Base-by-base conservation (phyloP, 352 stramenopile genomes). In the Pythium utonaiense region DNA sequence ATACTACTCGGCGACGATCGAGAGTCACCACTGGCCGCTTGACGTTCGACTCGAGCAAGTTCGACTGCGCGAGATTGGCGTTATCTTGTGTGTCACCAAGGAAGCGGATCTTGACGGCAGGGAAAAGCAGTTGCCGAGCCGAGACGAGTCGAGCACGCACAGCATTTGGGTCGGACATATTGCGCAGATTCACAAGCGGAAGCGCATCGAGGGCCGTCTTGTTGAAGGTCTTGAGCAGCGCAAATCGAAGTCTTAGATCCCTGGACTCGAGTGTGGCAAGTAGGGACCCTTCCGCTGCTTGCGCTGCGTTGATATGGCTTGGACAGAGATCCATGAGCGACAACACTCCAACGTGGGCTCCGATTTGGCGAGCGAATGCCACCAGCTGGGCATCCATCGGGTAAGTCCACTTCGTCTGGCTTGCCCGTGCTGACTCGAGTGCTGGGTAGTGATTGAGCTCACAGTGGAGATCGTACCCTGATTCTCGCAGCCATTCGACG, bases 381-480 rank as follows among this genome's bases (percentile, higher is more conserved):
- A 93, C 79, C 28, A 93, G 60, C 54, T 91, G 80, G 24, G 74
- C 77, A 64, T 92, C 83, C 83, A 92, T 92, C 21, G 73, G 67
- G 51, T 85, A 67, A 16, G 78, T 88, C 83, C 83, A 92, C 62
- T 87, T 86, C 13, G 47, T 53, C 62, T 90, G 79, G 14, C 77
- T 69, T 28, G 69, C 56, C 16, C 78, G 52, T 7, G 80, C 80
- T 28, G 57, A 64, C 30, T 88, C 74, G 17, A 72, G 21, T 0
- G 73, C 77, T 5, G 53, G 38, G 25, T 77, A 88, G 57, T 89
- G 75, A 40, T 70, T 87, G 16, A 67, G 41, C 27, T 83, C 70
- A 8, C 81, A 74, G 49, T 78, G 69, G 13, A 90, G 61, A 59
- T 92, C 83, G 51, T 84, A 88, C 4, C 83, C 83, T 8, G 62